Evolutionary conservation across 805 yeast species (phyloP).

Genomic region (Zygoascus tannicola): DNA sequence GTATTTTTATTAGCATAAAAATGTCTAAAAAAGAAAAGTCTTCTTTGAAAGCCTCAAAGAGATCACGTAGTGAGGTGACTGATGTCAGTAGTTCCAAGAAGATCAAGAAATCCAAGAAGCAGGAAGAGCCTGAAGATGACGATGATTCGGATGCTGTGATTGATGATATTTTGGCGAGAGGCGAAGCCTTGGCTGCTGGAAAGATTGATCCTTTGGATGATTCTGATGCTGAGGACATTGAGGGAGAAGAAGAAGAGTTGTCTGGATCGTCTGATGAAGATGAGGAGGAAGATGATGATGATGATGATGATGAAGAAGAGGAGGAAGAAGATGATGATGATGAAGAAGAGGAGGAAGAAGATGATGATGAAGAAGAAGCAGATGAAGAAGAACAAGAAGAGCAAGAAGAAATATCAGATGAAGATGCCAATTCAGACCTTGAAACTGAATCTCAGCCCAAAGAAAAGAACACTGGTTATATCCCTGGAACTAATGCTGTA

Average conservation of each 20-base stretch:
- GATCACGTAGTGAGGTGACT: neutral
- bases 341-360: constrained; percentile 20
- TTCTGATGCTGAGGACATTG: no score
- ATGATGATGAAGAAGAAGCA: constrained; percentile 15
- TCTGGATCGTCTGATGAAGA: constrained; percentile 14
- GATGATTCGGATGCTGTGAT: neutral
- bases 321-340: constrained; percentile 24
- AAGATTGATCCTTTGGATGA: neutral
- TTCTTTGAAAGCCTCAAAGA: neutral
- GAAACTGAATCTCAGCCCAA: constrained; percentile 26
- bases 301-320: constrained; percentile 16
- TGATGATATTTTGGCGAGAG: neutral
- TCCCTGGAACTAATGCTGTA: constrained; percentile 12
- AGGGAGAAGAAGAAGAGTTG: neutral
- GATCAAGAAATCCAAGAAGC: neutral
- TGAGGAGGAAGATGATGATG: constrained; percentile 18
- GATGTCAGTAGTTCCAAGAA: neutral
- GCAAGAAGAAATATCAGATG: constrained; percentile 24
- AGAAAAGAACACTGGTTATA: constrained; percentile 18
- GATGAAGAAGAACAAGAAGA: constrained; percentile 22
- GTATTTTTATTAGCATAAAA: no score
- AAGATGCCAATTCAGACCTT: constrained; percentile 24
- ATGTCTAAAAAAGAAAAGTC: neutral
- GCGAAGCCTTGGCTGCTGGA: neutral
- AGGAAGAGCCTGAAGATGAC: neutral